Evolutionary conservation across 176 grass and related monocot species (phyloP).

Genomic region (Hordeum vulgare): DNA sequence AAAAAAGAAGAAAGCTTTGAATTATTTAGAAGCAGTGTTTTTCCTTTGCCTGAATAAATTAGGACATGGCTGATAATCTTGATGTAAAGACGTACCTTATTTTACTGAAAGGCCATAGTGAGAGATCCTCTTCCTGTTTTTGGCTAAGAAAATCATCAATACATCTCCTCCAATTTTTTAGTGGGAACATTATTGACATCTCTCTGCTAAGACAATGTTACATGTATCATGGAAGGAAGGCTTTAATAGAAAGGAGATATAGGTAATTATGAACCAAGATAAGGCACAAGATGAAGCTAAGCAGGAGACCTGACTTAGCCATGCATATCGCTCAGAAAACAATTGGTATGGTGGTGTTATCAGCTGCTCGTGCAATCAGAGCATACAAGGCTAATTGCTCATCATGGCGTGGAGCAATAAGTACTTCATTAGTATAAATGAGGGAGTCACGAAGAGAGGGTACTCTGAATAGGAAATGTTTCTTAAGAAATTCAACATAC

Average conservation of each 20-base stretch:
- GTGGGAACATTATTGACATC: no score
- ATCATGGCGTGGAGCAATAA: conserved; percentile 64
- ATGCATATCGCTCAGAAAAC: conserved; percentile 64
- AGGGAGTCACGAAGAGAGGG: not conserved
- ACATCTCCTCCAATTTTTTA: no score
- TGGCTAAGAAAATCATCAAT: no score
- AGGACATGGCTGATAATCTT: no score
- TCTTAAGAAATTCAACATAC: conserved; percentile 47
- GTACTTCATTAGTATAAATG: no score
- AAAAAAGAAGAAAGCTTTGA: conserved; percentile 1
- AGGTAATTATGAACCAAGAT: not conserved
- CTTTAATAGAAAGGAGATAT: not conserved
- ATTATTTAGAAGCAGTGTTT: conserved; percentile 76
- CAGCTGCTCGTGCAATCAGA: conserved; percentile 71
- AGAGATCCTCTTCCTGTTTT: no score
- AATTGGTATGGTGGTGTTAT: conserved; percentile 59
- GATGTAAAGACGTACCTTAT: no score
- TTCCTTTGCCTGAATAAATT: conserved; percentile 85
- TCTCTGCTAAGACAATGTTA: no score
- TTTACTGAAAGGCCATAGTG: no score
- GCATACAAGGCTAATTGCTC: conserved; percentile 86
- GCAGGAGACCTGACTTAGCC: conserved; percentile 59
- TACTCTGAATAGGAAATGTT: not conserved
- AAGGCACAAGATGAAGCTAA: conserved; percentile 12
- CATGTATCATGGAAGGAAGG: no score